Conservation (phyloP, 2,329 filamentous ascomycete genomes). For the Hymenoscyphus linearis region DNA sequence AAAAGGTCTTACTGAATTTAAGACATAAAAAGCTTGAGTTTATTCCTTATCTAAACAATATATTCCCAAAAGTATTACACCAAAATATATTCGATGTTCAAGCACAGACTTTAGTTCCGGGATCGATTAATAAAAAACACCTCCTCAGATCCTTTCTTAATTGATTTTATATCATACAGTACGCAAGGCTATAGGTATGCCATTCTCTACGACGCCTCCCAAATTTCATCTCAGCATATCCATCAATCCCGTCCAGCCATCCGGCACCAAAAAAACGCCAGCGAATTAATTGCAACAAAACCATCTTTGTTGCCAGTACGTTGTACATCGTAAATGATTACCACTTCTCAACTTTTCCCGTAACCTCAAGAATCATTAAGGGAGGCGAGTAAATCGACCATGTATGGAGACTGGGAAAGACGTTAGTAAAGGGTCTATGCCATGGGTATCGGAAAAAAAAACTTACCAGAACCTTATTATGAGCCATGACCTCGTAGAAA, state of each 20-base stretch:
- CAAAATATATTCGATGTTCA: no score
- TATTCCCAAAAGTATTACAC: no score
- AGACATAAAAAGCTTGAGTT: no score
- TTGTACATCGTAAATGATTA: neutral
- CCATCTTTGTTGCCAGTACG: neutral
- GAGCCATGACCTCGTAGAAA: slow-evolving; percentile 63
- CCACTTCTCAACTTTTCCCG: neutral
- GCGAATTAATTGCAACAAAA: neutral
- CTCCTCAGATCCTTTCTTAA: neutral
- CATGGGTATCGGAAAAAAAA: neutral
- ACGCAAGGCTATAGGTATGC: neutral
- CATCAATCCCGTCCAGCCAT: neutral
- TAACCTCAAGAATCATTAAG: slow-evolving; percentile 11
- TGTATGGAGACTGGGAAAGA: slow-evolving; percentile 12
- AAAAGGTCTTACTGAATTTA: no score
- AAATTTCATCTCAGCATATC: neutral
- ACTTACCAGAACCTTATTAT: slow-evolving; percentile 58
- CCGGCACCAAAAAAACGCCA: neutral
- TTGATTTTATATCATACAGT: neutral
- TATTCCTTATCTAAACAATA: no score
- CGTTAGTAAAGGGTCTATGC: neutral
- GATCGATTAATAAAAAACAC: no score
- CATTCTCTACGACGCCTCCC: neutral
- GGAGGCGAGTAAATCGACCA: slow-evolving; percentile 16
- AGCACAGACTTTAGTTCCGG: no score